Evolutionary conservation across 78 protist species (phyloP), one percentile per base, ranked within the genome.

Genomic region (Cavenderia fasciculata): DNA sequence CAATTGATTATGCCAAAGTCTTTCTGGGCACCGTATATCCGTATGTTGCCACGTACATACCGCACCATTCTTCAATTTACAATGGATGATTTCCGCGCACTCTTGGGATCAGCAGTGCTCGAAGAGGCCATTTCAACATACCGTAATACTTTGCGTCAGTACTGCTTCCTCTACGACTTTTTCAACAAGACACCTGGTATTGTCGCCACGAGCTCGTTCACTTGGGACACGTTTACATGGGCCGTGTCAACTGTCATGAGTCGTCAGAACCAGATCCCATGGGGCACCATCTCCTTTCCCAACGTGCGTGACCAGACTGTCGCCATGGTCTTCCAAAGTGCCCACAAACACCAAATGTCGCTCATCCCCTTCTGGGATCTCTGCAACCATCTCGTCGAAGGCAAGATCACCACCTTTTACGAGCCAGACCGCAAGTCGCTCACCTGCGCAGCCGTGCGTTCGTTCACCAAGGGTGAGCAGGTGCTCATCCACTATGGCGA

Each of bases 341-440:
- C 49, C n/a, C 65, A 74, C 52, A 31, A 10, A 4, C 23, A 10
- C 11, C 87, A 78, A 33, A 16, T 47, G 19, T 76, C 69, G 1
- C 38, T 87, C 52, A 74, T 87, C 62, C 93, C 93, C 59, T 87
- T 87, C 61, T 87, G 93, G 93, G 93, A 87, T 59, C 57, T 87
- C 46, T 38, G 61, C 52, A 87, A 87, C 49, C 93, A 87, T n/a
- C 27, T 68, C 11, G 47, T 16, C 19, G 36, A 36, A 34, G 54
- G 59, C 10, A 54, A 74, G 68, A 74, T 87, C 62, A 73, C 93
- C 1, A 74, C 93, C 6, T 87, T 46, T 70, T 74, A 46, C 25
- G 85, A 86, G 0, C 27, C 54, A 6, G 71, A 44, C 4, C 1
- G 6, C 12, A 4, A 25, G 3, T 6, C 34, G 6, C 65, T 87